Percentiles rank a stretch among this genome's conserved stretches.
These are phyloP conservation scores for Aspergillus oerlinghausenensis DNA, from an alignment of 2,329 filamentous ascomycete species.

Conservation along the genomic window DNA sequence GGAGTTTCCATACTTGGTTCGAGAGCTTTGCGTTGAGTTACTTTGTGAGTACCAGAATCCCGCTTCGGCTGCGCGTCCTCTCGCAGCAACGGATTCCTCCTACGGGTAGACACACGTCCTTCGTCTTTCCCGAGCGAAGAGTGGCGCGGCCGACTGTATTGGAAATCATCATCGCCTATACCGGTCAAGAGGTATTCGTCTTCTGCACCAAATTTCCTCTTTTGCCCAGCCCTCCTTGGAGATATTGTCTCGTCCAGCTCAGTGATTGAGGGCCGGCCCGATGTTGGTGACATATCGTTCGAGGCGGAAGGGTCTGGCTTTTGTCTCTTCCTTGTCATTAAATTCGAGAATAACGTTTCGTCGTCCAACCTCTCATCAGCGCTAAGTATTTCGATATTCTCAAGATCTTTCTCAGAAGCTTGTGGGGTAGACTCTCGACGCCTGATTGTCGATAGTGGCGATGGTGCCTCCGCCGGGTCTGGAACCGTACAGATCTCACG, in stretches of 20 bases:
- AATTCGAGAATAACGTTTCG: constrained; percentile 23
- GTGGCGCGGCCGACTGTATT: constrained; percentile 27
- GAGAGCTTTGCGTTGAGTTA: constrained; percentile 31
- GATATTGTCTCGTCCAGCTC: constrained; percentile 5
- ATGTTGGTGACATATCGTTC: not conserved
- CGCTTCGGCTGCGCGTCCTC: constrained; percentile 13
- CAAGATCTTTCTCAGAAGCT: not conserved
- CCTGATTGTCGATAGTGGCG: constrained; percentile 39
- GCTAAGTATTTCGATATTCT: constrained; percentile 3
- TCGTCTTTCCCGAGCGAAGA: constrained; percentile 13
- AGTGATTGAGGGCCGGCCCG: constrained; percentile 2
- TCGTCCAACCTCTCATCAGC: constrained; percentile 12
- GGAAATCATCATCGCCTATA: constrained; percentile 28
- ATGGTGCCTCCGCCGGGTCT: constrained; percentile 43
- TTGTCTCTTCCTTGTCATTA: constrained; percentile 30
- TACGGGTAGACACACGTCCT: constrained; percentile 3
- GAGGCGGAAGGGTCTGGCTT: constrained; percentile 5
- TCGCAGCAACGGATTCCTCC: constrained; percentile 12
- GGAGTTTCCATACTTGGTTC: constrained; percentile 35
- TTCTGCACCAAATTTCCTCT: constrained; percentile 54
- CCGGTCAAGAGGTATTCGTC: constrained; percentile 23
- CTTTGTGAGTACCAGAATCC: constrained; percentile 10
- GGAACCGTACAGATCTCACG: constrained; percentile 25
- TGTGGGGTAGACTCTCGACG: constrained; percentile 22
- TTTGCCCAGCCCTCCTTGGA: constrained; percentile 46